Evolutionary conservation across 176 grass and related monocot genomes (phyloP).

Genomic region (Carex cristatella): DNA sequence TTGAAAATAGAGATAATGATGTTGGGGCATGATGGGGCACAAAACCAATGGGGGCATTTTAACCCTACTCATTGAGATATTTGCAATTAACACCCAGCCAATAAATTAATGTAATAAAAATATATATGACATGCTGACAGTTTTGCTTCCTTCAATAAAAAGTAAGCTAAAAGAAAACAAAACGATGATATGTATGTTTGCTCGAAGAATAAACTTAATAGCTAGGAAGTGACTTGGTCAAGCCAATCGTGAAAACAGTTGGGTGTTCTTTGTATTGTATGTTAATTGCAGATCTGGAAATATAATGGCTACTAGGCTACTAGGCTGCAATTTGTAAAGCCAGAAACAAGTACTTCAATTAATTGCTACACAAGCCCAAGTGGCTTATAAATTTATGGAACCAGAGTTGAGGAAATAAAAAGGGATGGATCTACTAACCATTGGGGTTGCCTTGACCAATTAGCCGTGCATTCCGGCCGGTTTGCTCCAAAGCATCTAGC

Average conservation of each 20-base stretch:
- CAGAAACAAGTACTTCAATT: background rate
- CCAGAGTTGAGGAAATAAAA: background rate
- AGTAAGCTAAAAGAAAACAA: background rate
- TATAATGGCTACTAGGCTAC: background rate
- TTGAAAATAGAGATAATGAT: no score
- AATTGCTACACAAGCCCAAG: background rate
- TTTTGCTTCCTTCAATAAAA: background rate
- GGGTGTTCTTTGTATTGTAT: background rate
- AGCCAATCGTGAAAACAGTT: background rate
- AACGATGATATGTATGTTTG: background rate
- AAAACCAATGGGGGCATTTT: no score
- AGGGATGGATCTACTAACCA: slow-evolving; percentile 36
- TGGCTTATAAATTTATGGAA: background rate
- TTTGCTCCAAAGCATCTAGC: slow-evolving; percentile 69
- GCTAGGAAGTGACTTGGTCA: background rate
- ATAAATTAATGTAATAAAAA: background rate
- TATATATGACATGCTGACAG: background rate
- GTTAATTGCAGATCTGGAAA: background rate
- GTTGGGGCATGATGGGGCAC: no score
- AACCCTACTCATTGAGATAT: background rate
- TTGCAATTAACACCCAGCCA: background rate
- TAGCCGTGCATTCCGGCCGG: slow-evolving; percentile 55
- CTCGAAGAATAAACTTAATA: background rate
- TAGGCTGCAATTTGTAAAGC: background rate
- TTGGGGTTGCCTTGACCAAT: slow-evolving; percentile 94